Base-by-base conservation (phyloP, 2,329 filamentous ascomycete species). In the Venturia asperata region DNA sequence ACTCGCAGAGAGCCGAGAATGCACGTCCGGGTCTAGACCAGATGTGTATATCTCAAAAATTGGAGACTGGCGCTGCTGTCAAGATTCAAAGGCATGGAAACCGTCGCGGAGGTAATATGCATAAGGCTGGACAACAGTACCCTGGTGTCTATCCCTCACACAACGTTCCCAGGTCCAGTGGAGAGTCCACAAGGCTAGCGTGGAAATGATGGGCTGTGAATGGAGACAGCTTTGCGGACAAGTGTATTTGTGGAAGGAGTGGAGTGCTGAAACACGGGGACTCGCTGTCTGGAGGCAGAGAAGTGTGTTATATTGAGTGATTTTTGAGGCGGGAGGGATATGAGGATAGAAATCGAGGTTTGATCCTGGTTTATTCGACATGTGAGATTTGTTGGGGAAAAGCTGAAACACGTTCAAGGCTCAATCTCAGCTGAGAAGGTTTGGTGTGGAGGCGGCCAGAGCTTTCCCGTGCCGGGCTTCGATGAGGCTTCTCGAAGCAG, bases 371-470 rank as follows among this genome's bases (percentile, higher is more conserved):
- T 39, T 41, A 41, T 5, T 37, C 52, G 30, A 58, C 52, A 58
- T 58, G 52, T 58, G 52, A 58, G 27, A 58, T 58, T 58, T 58
- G 52, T 58, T 58, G 52, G 30, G 52, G 27, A 7, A 58, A 19
- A 58, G 27, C 30, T 39, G 52, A n/a, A 37, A 58, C 52, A 58
- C 30, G 30, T 58, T 27, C 30, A 37, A 58, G 52, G 52, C 52
- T 58, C 37, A 3, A 30, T 37, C 17, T 56, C 24, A 55, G 27
- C 49, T 30, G 49, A 34, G 49, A 55, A 19, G 6, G 24, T 4
- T 34, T 13, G 11, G 27, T 30, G 49, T 17, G 49, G 27, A 34
- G 24, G 27, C 2, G 49, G 52, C 37, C 52, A 37, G 15, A 37
- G 52, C 52, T 27, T 37, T 37, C 5, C 19, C 27, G 30, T 37